Base-by-base conservation (phyloP, 192 early-diverging fungal species). In the Entomortierella lignicola region DNA sequence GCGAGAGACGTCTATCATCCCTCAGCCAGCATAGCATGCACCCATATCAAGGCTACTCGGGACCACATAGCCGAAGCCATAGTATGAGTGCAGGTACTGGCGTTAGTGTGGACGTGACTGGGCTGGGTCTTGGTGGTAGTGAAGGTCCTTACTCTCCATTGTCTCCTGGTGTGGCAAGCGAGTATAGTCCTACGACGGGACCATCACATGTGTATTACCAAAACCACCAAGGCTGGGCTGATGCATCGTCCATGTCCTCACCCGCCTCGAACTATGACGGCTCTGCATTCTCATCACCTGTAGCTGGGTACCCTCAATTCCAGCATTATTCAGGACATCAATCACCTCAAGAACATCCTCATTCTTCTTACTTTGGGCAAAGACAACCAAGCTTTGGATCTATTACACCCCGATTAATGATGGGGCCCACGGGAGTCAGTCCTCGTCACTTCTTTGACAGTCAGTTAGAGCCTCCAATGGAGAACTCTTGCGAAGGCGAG, bases 71-170 rank as follows among this genome's bases (percentile, higher is more conserved):
- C 70, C 75, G 75, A 34, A 70, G 55, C 51, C 75, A 65, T n/a
- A 79, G 75, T 39, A 60, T 79, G 62, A 66, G 63, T 63, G 75
- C 75, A 27, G 75, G 75, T 52, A 68, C 66, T 27, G 75, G 67
- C 53, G 65, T 79, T 41, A 66, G 67, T 27, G 42, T 70, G 17
- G 75, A 79, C n/a, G 55, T 79, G 54, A 44, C 48, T 10, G 23
- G 54, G 8, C 20, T 66, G 10, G 59, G 58, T 12, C 30, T 60
- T 6, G 63, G 61, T 30, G 53, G 54, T 30, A 13, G 26, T 31
- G 66, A 55, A 34, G 63, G 67, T 10, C 75, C 67, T 5, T 56
- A 70, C 31, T 70, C 75, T 4, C 75, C 75, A 4, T 32, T 70
- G 57, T 79, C 75, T 11, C 75, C 75, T 43, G 63, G 55, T 5